These are phyloP conservation scores for Isabelozyma rhagii DNA, from an alignment of 805 yeast genomes.

Conservation along the genomic window DNA sequence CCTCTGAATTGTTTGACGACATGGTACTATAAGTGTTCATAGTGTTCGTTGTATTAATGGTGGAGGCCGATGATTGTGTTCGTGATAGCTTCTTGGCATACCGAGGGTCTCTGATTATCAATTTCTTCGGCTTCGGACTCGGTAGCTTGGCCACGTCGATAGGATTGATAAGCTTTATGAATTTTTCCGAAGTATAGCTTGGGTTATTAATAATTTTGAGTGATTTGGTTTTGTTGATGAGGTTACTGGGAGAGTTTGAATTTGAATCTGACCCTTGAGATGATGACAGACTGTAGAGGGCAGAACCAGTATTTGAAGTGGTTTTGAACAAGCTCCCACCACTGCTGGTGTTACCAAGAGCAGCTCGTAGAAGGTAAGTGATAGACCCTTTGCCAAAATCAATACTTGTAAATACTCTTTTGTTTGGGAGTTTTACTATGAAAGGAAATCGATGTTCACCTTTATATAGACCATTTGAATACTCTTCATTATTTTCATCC, in stretches of 20 bases:
- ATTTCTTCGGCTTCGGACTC: constrained; percentile 61
- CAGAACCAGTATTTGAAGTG: constrained; percentile 11
- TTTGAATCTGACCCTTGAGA: constrained; percentile 5
- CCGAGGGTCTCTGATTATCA: constrained; percentile 57
- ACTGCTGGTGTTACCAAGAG: constrained; percentile 23
- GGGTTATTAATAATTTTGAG: constrained; percentile 23
- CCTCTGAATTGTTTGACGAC: constrained; percentile 33
- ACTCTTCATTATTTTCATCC: constrained; percentile 13
- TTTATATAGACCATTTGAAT: constrained; percentile 52
- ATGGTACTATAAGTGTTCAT: constrained; percentile 25
- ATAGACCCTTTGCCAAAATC: constrained; percentile 87
- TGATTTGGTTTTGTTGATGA: constrained; percentile 19
- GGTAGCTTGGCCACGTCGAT: constrained; percentile 68
- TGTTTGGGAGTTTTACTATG: constrained; percentile 73
- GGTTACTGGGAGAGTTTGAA: constrained; percentile 5
- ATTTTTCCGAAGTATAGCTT: constrained; percentile 50
- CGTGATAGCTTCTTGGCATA: constrained; percentile 20
- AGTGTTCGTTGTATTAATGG: constrained; percentile 24
- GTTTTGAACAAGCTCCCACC: constrained; percentile 8
- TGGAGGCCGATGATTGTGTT: constrained; percentile 34
- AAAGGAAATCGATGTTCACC: constrained; percentile 92
- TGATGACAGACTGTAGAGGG: neutral
- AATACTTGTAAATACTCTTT: constrained; percentile 68
- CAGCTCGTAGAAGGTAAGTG: constrained; percentile 57
- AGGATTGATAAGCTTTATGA: constrained; percentile 64